Conservation (phyloP, 805 yeast genomes). For the Saccharomyces mikatae region DNA sequence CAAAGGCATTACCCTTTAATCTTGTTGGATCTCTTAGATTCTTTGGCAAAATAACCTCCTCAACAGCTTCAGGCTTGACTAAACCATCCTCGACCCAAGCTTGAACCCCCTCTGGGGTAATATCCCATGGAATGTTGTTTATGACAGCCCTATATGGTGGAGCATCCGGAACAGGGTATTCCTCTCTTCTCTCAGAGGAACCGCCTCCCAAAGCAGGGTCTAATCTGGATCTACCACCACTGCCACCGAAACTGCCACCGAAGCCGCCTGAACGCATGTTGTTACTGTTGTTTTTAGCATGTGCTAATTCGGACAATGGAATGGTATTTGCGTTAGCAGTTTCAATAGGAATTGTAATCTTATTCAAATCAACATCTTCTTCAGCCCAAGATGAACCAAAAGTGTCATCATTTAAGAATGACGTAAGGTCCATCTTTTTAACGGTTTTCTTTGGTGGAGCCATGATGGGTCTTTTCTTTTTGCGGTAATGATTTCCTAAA, state of each 20-base stretch:
- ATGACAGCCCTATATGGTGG: slow-evolving; percentile 92
- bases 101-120: slow-evolving; percentile 53
- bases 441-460: slow-evolving; percentile 59
- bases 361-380: slow-evolving; percentile 64
- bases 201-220: slow-evolving; percentile 35
- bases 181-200: slow-evolving; percentile 43
- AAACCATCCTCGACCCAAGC: slow-evolving; percentile 53
- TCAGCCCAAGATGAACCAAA: slow-evolving; percentile 80
- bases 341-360: slow-evolving; percentile 47
- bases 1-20: slow-evolving; percentile 82
- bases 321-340: slow-evolving; percentile 22
- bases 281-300: slow-evolving; percentile 10
- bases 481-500: neutral
- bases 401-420: slow-evolving; percentile 72
- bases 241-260: slow-evolving; percentile 20
- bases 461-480: slow-evolving; percentile 27
- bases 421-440: slow-evolving; percentile 75
- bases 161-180: slow-evolving; percentile 78
- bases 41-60: slow-evolving; percentile 63
- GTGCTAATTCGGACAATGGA: slow-evolving; percentile 25
- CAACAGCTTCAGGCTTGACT: slow-evolving; percentile 46
- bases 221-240: slow-evolving; percentile 22
- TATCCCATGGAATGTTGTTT: slow-evolving; percentile 78
- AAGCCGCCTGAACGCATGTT: slow-evolving; percentile 10
- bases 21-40: slow-evolving; percentile 55